Percentiles rank a stretch among this genome's conserved stretches.
Conservation (phyloP, 1,284 basidiomycete genomes). For the Fomitopsis palustris region DNA sequence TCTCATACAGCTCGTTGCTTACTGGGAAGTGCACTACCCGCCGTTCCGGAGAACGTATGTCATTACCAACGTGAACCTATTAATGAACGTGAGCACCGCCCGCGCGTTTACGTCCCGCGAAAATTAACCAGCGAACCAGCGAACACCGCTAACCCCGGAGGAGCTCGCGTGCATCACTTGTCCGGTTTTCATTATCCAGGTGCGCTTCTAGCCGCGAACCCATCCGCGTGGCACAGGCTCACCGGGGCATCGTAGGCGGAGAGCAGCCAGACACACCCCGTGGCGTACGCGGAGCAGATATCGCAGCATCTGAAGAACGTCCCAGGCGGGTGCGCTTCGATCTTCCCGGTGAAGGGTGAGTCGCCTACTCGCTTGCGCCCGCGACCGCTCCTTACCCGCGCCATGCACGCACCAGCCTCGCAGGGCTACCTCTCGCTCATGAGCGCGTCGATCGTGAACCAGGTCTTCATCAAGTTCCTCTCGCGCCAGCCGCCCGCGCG, state of each 20-base stretch:
- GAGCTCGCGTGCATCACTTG: constrained; percentile 50
- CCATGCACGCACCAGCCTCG: constrained; percentile 35
- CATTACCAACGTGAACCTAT: constrained; percentile 50
- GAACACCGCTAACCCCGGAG: constrained; percentile 45
- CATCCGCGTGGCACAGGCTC: not conserved
- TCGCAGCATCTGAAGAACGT: constrained; percentile 46
- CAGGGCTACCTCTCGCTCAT: constrained; percentile 46
- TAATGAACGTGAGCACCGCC: constrained; percentile 49
- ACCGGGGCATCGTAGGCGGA: constrained; percentile 46
- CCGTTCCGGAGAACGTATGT: constrained; percentile 49
- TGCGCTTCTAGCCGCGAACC: constrained; percentile 24
- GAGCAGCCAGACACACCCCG: constrained; percentile 48
- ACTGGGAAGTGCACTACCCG: constrained; percentile 55
- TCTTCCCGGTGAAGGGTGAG: constrained; percentile 65
- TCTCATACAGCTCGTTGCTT: constrained; percentile 50
- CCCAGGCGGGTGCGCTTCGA: constrained; percentile 39
- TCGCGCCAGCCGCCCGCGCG: constrained; percentile 44
- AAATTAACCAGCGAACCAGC: constrained; percentile 31
- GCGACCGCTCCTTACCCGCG: not conserved
- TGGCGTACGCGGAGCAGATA: constrained; percentile 54
- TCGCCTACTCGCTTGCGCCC: constrained; percentile 9
- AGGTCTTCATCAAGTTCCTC: constrained; percentile 60
- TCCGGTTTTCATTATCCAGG: constrained; percentile 73
- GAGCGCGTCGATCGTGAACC: constrained; percentile 62
- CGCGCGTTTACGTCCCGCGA: not conserved